phyloP scores from a whole-genome alignment of 495 filamentous ascomycete species.

The Annulohypoxylon bovei region DNA sequence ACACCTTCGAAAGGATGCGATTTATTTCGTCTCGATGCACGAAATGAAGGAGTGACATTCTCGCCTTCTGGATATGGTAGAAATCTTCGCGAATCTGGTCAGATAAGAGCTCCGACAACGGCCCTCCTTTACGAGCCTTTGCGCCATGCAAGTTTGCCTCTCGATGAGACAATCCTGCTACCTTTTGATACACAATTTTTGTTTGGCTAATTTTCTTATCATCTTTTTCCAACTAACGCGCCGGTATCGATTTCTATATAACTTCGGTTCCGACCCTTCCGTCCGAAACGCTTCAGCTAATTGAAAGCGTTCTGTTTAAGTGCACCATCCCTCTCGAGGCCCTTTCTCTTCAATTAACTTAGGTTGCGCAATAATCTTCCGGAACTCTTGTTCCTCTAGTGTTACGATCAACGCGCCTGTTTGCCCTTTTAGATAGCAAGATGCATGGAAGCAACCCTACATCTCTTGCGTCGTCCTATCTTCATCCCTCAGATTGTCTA shows the following conservation, averaged over 20 bases:
- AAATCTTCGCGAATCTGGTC: slow-evolving; percentile 21
- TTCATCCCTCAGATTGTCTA: slow-evolving; percentile 13
- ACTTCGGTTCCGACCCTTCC: slow-evolving; percentile 9
- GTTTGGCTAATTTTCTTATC: slow-evolving; percentile 1
- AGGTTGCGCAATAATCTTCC: slow-evolving; percentile 18
- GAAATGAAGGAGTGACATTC: not conserved
- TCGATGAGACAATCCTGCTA: slow-evolving; percentile 30
- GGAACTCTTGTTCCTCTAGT: slow-evolving; percentile 21
- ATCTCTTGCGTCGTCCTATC: slow-evolving; percentile 32
- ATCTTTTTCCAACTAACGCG: not conserved
- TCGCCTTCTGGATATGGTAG: slow-evolving; percentile 24
- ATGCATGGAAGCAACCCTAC: slow-evolving; percentile 38
- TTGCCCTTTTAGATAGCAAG: slow-evolving; percentile 23
- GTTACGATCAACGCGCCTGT: slow-evolving; percentile 21
- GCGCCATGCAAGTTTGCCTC: slow-evolving; percentile 25
- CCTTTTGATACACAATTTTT: slow-evolving; percentile 20
- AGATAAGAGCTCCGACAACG: slow-evolving; percentile 43
- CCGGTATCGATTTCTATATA: slow-evolving; percentile 4
- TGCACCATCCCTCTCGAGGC: not conserved
- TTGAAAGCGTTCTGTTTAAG: slow-evolving; percentile 3
- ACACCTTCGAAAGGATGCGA: slow-evolving; percentile 8
- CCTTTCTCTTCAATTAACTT: not conserved
- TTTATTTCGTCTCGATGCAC: slow-evolving; percentile 14
- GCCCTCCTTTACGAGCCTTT: slow-evolving; percentile 39
- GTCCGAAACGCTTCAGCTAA: not conserved